Percentiles rank a stretch among this genome's conserved stretches.
Evolutionary conservation across 2,329 filamentous ascomycete genomes (phyloP).

Genomic region (Paecilomyces niveus): DNA sequence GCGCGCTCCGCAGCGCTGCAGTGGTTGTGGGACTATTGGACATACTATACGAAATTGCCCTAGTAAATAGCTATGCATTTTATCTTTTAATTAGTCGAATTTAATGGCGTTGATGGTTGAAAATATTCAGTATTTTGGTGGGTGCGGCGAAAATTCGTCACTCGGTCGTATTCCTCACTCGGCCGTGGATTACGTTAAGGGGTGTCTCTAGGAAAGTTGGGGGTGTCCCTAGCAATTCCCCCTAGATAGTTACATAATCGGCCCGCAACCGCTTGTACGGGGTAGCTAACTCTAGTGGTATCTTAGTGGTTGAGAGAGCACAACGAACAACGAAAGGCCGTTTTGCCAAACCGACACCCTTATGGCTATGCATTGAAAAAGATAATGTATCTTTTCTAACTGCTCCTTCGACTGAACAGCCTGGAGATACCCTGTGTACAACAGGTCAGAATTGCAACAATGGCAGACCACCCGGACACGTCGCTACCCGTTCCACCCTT

Average conservation of each 20-base stretch:
- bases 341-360: not conserved
- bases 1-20: no score
- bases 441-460: not conserved
- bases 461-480: not conserved
- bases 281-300: not conserved
- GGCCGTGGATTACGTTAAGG: no score
- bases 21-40: no score
- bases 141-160: no score
- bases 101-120: no score
- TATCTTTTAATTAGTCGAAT: no score
- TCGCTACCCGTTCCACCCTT: conserved; percentile 24
- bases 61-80: no score
- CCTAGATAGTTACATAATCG: not conserved
- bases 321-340: not conserved
- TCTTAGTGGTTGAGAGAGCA: not conserved
- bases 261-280: not conserved
- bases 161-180: no score
- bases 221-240: no score
- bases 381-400: not conserved
- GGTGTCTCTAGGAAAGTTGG: no score
- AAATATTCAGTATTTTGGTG: no score
- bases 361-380: not conserved
- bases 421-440: not conserved
- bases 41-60: no score
- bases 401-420: not conserved